Conservation (phyloP, 2,329 filamentous ascomycete species). For the Fusarium buharicum region DNA sequence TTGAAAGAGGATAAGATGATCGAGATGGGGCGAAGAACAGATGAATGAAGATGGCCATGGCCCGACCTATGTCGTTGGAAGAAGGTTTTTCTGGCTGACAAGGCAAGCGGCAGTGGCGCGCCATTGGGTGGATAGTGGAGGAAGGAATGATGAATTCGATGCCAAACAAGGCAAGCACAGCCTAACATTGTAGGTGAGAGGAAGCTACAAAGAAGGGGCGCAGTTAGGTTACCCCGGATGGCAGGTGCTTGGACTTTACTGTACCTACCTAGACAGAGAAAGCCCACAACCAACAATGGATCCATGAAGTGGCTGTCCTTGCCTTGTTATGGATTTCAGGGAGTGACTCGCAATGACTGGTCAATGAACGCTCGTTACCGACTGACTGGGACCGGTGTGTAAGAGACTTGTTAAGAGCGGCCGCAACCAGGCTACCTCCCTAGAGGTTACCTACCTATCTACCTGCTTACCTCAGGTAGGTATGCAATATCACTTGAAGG, state of each 20-base stretch:
- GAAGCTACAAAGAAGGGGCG: constrained; percentile 3
- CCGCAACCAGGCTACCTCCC: constrained; percentile 32
- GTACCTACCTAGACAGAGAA: constrained; percentile 1
- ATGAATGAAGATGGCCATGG: constrained; percentile 2
- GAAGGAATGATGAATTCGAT: constrained; percentile 20
- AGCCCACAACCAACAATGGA: constrained; percentile 6
- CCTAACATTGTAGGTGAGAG: constrained; percentile 4
- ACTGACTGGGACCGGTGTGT: constrained; percentile 42
- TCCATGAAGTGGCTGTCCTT: constrained; percentile 34
- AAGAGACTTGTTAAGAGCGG: constrained; percentile 32
- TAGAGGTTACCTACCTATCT: constrained; percentile 3
- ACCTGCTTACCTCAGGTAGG: neutral
- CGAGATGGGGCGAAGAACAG: neutral
- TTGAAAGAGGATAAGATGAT: neutral
- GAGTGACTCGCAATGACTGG: constrained; percentile 33
- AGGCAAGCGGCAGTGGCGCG: constrained; percentile 35
- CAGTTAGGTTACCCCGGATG: neutral
- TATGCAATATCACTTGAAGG: constrained; percentile 21
- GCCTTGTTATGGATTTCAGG: constrained; percentile 35
- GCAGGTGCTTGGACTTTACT: constrained; percentile 26
- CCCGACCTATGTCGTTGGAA: constrained; percentile 31
- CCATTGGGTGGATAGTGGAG: constrained; percentile 34
- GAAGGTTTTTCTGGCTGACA: constrained; percentile 40
- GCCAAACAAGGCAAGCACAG: constrained; percentile 16
- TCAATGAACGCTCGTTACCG: constrained; percentile 39